Conservation (phyloP, 1,139 yeast species). For the Dujonia santamariae region DNA sequence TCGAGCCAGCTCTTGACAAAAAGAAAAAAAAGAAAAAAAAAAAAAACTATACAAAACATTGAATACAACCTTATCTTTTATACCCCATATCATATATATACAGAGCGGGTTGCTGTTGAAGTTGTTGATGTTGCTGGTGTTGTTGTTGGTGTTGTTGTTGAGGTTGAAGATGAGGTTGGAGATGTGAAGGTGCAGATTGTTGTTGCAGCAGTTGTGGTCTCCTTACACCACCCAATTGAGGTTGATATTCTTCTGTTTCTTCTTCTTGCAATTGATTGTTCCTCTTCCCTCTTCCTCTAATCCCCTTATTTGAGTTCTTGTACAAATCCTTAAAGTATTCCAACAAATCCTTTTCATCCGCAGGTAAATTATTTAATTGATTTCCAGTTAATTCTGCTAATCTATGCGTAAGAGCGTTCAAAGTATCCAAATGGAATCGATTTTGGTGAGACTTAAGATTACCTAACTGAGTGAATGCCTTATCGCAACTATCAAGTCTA, state of each 20-base stretch:
- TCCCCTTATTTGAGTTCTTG: constrained; percentile 86
- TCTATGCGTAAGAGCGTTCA: constrained; percentile 60
- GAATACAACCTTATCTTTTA: not conserved
- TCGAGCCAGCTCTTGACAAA: not conserved
- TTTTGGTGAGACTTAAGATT: constrained; percentile 93
- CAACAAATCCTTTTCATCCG: constrained; percentile 59
- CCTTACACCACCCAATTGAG: too few species aligned
- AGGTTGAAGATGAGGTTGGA: not conserved
- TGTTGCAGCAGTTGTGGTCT: constrained; percentile 3
- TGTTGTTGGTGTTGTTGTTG: constrained; percentile 53
- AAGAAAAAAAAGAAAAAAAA: too few species aligned
- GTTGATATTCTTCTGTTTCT: not conserved
- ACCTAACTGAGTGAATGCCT: constrained; percentile 87
- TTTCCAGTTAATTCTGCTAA: constrained; percentile 54
- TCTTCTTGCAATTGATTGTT: not conserved
- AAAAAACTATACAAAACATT: too few species aligned
- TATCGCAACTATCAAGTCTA: constrained; percentile 75
- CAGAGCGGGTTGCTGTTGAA: constrained; percentile 51
- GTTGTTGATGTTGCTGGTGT: constrained; percentile 70
- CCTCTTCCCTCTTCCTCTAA: constrained; percentile 84
- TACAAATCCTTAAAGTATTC: constrained; percentile 77
- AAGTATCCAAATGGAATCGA: constrained; percentile 73
- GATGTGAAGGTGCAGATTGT: not conserved
- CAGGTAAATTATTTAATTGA: constrained; percentile 50
- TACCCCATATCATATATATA: constrained; percentile 4